Evolutionary conservation across 2,329 filamentous ascomycete genomes (phyloP).

Genomic region (Ustulina deusta): DNA sequence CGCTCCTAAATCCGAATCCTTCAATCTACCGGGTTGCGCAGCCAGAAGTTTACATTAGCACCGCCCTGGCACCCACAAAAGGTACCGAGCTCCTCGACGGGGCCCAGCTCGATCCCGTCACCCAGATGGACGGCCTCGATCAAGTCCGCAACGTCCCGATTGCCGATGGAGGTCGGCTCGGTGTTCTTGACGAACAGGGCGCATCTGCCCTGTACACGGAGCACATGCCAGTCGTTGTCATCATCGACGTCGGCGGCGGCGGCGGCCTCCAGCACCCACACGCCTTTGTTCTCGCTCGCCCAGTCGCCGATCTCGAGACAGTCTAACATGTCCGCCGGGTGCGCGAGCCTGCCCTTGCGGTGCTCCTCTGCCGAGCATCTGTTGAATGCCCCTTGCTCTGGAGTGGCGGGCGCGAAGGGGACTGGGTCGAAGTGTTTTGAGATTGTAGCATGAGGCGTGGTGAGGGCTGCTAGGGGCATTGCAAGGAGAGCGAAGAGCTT

Average conservation of each 20-base stretch:
- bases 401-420: slow-evolving; percentile 27
- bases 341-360: slow-evolving; percentile 11
- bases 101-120: slow-evolving; percentile 17
- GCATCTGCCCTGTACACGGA: slow-evolving; percentile 30
- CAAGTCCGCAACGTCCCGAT: slow-evolving; percentile 36
- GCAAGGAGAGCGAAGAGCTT: slow-evolving; percentile 29
- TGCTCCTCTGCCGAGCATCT: slow-evolving; percentile 18
- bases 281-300: slow-evolving; percentile 34
- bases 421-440: slow-evolving; percentile 11
- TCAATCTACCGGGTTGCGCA: slow-evolving; percentile 30
- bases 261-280: slow-evolving; percentile 31
- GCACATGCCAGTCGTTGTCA: slow-evolving; percentile 34
- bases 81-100: slow-evolving; percentile 33
- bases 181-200: slow-evolving; percentile 35
- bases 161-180: slow-evolving; percentile 35
- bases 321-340: slow-evolving; percentile 32
- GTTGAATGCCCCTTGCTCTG: slow-evolving; percentile 4
- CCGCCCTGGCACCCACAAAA: slow-evolving; percentile 29
- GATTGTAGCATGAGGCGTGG: background rate
- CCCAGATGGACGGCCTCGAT: slow-evolving; percentile 30
- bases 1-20: background rate
- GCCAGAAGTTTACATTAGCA: slow-evolving; percentile 38
- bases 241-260: slow-evolving; percentile 25
- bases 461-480: slow-evolving; percentile 27
- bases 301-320: slow-evolving; percentile 36